These are phyloP conservation scores for sorghum (Sorghum bicolor) DNA, from an alignment of 176 grass and related monocot genomes.

Conservation along the genomic window DNA sequence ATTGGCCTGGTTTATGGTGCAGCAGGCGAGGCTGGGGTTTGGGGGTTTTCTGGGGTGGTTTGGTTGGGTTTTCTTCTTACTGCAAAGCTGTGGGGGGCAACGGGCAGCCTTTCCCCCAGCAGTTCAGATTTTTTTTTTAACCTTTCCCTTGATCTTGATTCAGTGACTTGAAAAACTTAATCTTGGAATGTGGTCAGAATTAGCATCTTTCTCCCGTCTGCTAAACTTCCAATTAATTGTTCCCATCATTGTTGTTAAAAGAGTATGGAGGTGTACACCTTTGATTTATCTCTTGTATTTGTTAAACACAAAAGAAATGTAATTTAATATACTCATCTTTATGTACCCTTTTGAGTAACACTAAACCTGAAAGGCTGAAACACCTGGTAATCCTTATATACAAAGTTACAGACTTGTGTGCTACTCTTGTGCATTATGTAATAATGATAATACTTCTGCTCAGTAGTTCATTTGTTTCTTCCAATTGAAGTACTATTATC, in stretches of 20 bases:
- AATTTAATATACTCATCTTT: background rate
- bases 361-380: background rate
- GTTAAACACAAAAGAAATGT: background rate
- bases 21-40: background rate
- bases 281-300: slow-evolving; percentile 4
- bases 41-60: no score
- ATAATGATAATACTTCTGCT: background rate
- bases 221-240: background rate
- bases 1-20: background rate
- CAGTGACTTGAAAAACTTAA: background rate
- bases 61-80: no score
- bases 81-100: no score
- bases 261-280: background rate
- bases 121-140: background rate
- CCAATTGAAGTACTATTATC: background rate
- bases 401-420: background rate
- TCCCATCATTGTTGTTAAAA: background rate
- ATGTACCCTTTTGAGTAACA: background rate
- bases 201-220: background rate
- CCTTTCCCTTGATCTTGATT: background rate
- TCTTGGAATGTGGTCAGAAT: background rate
- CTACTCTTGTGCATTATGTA: background rate
- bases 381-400: background rate
- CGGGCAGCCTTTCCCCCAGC: no score
- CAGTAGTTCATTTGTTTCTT: slow-evolving; percentile 1